phyloP scores from a whole-genome alignment of 2,329 filamentous ascomycete genomes.

The Exophiala sideris region DNA sequence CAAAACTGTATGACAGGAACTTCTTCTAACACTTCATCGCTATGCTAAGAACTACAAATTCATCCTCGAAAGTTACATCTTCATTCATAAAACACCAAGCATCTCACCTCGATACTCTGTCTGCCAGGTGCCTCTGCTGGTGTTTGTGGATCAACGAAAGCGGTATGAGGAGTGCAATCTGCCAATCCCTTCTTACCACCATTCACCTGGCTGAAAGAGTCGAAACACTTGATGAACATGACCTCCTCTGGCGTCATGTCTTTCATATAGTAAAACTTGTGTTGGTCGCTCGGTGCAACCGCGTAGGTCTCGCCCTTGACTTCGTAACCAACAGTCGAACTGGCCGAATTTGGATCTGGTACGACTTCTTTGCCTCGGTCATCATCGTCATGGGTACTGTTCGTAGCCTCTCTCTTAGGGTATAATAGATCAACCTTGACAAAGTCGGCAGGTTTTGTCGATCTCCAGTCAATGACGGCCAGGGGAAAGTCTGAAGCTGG shows the following conservation, averaged over 20 bases:
- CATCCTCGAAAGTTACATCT: conserved; percentile 28
- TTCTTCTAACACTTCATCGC: too few relatives aligned
- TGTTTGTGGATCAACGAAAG: conserved; percentile 55
- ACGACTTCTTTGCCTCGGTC: conserved; percentile 58
- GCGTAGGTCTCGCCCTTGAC: conserved; percentile 61
- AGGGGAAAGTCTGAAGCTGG: conserved; percentile 66
- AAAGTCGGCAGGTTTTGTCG: conserved; percentile 56
- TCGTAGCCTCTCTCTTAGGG: conserved; percentile 52
- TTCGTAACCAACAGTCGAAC: conserved; percentile 60
- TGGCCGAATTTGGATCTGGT: conserved; percentile 45
- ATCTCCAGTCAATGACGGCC: conserved; percentile 64
- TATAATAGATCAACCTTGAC: conserved; percentile 62
- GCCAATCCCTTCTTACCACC: conserved; percentile 43
- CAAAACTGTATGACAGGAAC: too few relatives aligned
- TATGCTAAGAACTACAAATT: too few relatives aligned
- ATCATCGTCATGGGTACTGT: conserved; percentile 45
- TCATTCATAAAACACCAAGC: conserved; percentile 59
- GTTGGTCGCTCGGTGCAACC: conserved; percentile 55
- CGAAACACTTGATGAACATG: conserved; percentile 56
- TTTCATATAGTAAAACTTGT: conserved; percentile 64
- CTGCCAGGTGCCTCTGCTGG: conserved; percentile 48
- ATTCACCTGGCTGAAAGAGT: conserved; percentile 43
- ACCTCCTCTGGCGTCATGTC: conserved; percentile 61
- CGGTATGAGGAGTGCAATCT: conserved; percentile 51
- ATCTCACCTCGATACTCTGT: conserved; percentile 64